Percentiles rank a stretch among this genome's conserved stretches.
phyloP scores from a whole-genome alignment of 139 green algal genomes.

The Tetraselmis striata region DNA sequence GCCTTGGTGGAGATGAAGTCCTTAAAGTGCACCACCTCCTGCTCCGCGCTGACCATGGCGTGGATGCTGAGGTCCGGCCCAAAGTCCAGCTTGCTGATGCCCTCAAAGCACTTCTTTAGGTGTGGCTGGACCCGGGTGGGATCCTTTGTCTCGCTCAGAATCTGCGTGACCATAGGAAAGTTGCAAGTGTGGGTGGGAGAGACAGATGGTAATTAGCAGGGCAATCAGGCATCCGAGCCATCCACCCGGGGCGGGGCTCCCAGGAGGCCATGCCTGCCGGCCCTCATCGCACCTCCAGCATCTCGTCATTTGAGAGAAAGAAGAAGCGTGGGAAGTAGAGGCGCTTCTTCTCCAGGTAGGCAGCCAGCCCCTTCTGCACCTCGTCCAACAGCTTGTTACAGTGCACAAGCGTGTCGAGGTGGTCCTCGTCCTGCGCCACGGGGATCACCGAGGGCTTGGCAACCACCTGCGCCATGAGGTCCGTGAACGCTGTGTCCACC shows the following conservation, averaged over 20 bases:
- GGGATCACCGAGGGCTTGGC: constrained; percentile 30
- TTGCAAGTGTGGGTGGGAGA: too few species aligned
- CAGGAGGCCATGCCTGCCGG: too few species aligned
- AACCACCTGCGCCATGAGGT: constrained; percentile 45
- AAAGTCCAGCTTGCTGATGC: constrained; percentile 23
- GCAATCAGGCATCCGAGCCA: too few species aligned
- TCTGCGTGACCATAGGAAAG: constrained; percentile 37
- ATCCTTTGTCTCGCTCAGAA: constrained; percentile 35
- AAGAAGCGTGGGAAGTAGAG: constrained; percentile 62
- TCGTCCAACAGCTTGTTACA: constrained; percentile 24
- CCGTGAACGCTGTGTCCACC: constrained; percentile 38
- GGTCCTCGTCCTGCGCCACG: constrained; percentile 32
- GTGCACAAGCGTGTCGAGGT: constrained; percentile 25
- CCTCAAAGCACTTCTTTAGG: constrained; percentile 43
- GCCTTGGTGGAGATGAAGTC: constrained; percentile 9
- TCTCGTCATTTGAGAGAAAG: constrained; percentile 48
- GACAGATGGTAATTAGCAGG: too few species aligned
- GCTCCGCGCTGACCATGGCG: constrained; percentile 23
- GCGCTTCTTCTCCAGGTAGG: constrained; percentile 43
- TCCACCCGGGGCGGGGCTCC: too few species aligned
- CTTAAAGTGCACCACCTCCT: constrained; percentile 25
- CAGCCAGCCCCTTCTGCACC: constrained; percentile 30
- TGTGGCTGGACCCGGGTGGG: constrained; percentile 35
- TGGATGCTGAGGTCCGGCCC: constrained; percentile 22
- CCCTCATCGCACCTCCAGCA: constrained; percentile 46